A percentile compares a stretch with the other conserved stretches of the same genome.
Evolutionary conservation across 495 filamentous ascomycete species (phyloP).

Genomic region (Patellaria atrata): DNA sequence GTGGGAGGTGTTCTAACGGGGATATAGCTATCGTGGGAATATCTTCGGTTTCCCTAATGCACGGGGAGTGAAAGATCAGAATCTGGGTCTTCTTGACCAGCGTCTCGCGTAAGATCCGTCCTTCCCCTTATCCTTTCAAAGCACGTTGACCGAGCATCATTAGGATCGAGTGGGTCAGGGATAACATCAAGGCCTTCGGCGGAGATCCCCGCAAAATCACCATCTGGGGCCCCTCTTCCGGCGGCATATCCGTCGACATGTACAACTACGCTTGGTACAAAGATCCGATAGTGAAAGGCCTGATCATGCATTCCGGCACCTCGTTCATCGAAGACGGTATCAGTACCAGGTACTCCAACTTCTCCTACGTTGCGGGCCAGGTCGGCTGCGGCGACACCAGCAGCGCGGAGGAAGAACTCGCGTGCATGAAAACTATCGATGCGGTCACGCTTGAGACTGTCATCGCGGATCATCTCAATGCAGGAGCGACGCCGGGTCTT

Average conservation of each 20-base stretch:
- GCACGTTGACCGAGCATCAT: conserved; percentile 23
- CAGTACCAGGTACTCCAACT: conserved; percentile 19
- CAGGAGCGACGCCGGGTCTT: conserved; percentile 12
- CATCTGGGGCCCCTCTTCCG: conserved; percentile 22
- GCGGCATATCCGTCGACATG: conserved; percentile 17
- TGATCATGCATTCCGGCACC: conserved; percentile 18
- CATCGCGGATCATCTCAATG: conserved; percentile 17
- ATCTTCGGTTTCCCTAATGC: conserved; percentile 44
- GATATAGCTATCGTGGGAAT: conserved; percentile 37
- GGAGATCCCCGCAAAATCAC: conserved; percentile 28
- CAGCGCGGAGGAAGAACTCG: conserved; percentile 28
- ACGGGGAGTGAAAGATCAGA: conserved; percentile 23
- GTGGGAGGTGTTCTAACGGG: background rate
- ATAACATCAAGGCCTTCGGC: conserved; percentile 23
- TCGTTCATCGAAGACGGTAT: conserved; percentile 6
- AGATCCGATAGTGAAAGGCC: conserved; percentile 21
- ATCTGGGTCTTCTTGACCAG: conserved; percentile 47
- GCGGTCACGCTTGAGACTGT: conserved; percentile 27
- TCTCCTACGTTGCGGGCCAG: conserved; percentile 31
- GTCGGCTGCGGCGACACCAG: conserved; percentile 31
- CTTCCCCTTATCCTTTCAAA: conserved; percentile 32
- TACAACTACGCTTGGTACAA: conserved; percentile 9
- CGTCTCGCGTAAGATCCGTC: too few relatives aligned
- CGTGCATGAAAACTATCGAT: conserved; percentile 34
- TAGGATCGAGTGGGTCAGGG: conserved; percentile 15